These are phyloP conservation scores for Stagonosporopsis chrysanthemi DNA, from an alignment of 2,329 filamentous ascomycete species.

Conservation along the genomic window DNA sequence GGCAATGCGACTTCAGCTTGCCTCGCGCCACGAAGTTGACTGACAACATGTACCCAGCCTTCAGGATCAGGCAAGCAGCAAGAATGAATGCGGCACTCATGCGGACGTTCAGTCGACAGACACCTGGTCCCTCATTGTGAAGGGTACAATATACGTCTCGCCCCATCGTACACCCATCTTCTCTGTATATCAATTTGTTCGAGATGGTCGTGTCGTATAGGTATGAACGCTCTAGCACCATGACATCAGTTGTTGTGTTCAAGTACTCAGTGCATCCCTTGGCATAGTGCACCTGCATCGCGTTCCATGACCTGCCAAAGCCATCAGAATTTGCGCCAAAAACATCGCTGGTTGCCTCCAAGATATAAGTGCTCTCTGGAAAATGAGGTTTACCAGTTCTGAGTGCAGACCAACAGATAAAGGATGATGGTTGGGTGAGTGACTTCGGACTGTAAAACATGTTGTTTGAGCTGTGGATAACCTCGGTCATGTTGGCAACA, in stretches of 20 bases:
- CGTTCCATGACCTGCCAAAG: slow-evolving; percentile 20
- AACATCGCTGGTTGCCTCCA: background rate
- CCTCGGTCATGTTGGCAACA: slow-evolving; percentile 1
- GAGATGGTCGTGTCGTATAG: background rate
- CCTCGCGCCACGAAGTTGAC: slow-evolving; percentile 34
- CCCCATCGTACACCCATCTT: slow-evolving; percentile 26
- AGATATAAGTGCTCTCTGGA: slow-evolving; percentile 3
- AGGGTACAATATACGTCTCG: slow-evolving; percentile 20
- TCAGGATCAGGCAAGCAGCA: slow-evolving; percentile 30
- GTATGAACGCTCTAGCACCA: slow-evolving; percentile 9
- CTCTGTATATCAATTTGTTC: slow-evolving; percentile 5
- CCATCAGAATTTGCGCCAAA: background rate
- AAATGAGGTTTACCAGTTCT: slow-evolving; percentile 32
- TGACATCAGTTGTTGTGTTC: slow-evolving; percentile 19
- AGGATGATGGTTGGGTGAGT: background rate
- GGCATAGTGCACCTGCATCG: slow-evolving; percentile 27
- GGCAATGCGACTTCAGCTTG: slow-evolving; percentile 37
- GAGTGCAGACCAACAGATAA: slow-evolving; percentile 36
- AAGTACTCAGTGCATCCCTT: slow-evolving; percentile 25
- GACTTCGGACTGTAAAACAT: background rate
- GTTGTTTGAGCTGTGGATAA: background rate
- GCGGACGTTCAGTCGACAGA: slow-evolving; percentile 42
- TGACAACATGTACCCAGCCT: slow-evolving; percentile 42
- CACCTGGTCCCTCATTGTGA: slow-evolving; percentile 1
- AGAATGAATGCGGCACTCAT: slow-evolving; percentile 43